Evolutionary conservation across 1,284 basidiomycete genomes (phyloP), one percentile per base, ranked within the genome.

Genomic region (Moniliophthora roreri): DNA sequence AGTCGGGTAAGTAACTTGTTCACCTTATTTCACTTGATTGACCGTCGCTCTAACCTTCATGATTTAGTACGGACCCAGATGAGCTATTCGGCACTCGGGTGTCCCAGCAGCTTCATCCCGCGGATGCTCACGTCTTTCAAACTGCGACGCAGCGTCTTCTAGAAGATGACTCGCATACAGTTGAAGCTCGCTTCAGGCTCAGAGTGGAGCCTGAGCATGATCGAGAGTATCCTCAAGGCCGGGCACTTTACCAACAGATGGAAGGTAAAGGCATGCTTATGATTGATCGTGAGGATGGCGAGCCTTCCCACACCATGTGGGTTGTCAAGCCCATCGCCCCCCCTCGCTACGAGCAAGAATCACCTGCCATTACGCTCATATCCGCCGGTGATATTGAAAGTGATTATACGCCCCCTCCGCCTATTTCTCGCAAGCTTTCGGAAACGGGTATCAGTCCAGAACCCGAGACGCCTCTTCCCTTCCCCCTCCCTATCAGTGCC

Each of bases 181-280:
- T 98, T 46, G 94, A 99, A 68, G 89, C 92, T 44, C 85, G 85
- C 46, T 98, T 99, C 77, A 87, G 87, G 55, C 80, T 98, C 41
- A 85, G 88, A 60, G 78, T 95, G 52, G 80, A 85, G 54, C 77
- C 83, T 1, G 79, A 78, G 28, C 70, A 77, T 39, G 82, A 87
- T 52, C 74, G 77, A 35, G 84, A 87, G 51, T 65, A 72, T 32
- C 70, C 69, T 21, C 69, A 70, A 42, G 77, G 79, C 68, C 54
- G 54, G 13, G 70, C 79, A 59, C 73, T 88, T 62, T 95, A 87
- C 68, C 90, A 93, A 67, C 84, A 85, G 63, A 95, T 99, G 86
- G 95, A 98, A 63, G 97, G 93, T 37, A 97, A 97, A 66, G 97
- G 97, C 20, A 98, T 99, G 96, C 84, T 99, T 60, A 96, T 99